These are phyloP conservation scores for Debaryomycetaceae sp. DNA, from an alignment of 1,139 yeast genomes.

Conservation along the genomic window DNA sequence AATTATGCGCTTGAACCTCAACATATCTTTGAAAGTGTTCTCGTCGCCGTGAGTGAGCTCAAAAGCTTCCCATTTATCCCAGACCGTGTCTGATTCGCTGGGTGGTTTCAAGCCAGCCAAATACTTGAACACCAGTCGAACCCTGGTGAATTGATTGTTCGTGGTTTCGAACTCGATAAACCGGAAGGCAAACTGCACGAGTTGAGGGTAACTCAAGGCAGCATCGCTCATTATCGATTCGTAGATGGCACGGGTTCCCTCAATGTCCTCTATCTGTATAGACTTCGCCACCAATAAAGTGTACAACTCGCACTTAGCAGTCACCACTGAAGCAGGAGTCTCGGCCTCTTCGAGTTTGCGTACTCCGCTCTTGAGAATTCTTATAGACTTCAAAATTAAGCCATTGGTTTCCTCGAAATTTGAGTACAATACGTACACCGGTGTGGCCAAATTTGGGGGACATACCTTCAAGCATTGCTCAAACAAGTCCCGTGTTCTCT, in stretches of 20 bases:
- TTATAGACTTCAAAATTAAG: conserved; percentile 23
- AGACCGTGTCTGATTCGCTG: conserved; percentile 28
- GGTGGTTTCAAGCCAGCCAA: conserved; percentile 19
- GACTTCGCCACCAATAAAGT: conserved; percentile 10
- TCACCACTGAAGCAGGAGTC: background rate
- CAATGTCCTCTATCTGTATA: conserved; percentile 1
- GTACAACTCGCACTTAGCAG: conserved; percentile 8
- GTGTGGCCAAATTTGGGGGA: conserved; percentile 42
- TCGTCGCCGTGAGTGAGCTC: conserved; percentile 72
- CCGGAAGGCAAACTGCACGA: conserved; percentile 26
- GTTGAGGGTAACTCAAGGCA: conserved; percentile 22
- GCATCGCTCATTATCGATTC: conserved; percentile 18
- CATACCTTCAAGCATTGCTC: conserved; percentile 50
- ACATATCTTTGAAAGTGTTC: conserved; percentile 69
- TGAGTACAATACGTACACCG: conserved; percentile 54
- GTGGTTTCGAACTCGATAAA: conserved; percentile 48
- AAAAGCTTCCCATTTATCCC: conserved; percentile 70
- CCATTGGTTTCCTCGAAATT: conserved; percentile 48
- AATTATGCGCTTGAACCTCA: conserved; percentile 50
- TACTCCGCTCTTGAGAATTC: conserved; percentile 20
- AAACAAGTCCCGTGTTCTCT: conserved; percentile 68
- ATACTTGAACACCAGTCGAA: conserved; percentile 53
- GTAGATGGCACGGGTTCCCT: conserved; percentile 14
- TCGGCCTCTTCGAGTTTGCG: conserved; percentile 10
- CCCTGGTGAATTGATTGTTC: conserved; percentile 51